Evolutionary conservation across 345 rosid genomes (phyloP).

Genomic region (Citrus unshiu): DNA sequence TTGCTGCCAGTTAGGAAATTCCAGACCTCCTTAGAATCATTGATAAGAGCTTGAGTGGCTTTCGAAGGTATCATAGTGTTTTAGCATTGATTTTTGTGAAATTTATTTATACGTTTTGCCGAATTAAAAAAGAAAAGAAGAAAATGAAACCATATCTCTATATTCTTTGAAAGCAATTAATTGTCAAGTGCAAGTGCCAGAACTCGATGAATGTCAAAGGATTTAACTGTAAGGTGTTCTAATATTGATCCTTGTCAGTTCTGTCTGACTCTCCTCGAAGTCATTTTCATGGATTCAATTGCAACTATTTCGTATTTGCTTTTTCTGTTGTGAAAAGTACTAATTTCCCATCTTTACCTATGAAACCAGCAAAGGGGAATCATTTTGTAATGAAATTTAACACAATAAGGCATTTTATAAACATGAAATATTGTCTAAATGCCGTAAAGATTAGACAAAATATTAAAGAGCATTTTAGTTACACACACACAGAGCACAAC

Average conservation of each 20-base stretch:
- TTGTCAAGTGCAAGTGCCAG: not conserved
- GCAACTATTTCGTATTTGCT: not conserved
- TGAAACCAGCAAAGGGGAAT: no score
- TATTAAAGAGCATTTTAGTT: no score
- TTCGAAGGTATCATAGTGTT: not conserved
- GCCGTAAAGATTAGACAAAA: no score
- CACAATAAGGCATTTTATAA: no score
- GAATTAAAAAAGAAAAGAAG: not conserved
- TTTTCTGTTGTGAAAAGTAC: no score
- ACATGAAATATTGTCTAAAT: no score
- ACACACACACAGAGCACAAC: no score
- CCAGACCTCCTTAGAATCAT: not conserved
- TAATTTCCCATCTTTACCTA: no score
- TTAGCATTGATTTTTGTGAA: not conserved
- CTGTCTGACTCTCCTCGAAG: not conserved
- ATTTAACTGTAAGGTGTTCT: not conserved
- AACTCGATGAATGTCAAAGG: not conserved
- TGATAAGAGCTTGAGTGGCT: not conserved
- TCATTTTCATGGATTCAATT: not conserved
- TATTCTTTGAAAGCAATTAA: not conserved
- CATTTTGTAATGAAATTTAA: no score
- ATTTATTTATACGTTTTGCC: not conserved
- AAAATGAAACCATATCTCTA: not conserved
- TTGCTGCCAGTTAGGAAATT: slow-evolving; percentile 34
- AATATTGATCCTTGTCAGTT: not conserved